Base-by-base conservation (phyloP, 495 filamentous ascomycete genomes). In the Penicillium canescens region DNA sequence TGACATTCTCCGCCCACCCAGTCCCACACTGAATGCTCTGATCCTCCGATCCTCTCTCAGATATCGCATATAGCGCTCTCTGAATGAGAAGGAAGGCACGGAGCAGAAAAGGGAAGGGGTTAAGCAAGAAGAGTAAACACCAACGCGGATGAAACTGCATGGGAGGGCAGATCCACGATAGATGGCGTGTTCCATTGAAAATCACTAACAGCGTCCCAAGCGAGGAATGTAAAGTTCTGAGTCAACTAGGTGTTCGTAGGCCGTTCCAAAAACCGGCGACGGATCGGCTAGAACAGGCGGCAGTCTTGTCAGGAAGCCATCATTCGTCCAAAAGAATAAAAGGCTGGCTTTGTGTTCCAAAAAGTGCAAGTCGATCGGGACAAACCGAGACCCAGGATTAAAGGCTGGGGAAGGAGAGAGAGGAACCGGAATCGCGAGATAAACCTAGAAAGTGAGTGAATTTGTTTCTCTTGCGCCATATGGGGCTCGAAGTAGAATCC, bases 41-140 rank as follows among this genome's bases (percentile, higher is more conserved):
- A 55, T 75, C 74, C 28, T 31, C 18, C 0, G 7, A 8, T 31
- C 28, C 72, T 77, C 74, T 74, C 73, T 66, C 71, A 77, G 57
- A 65, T 69, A 51, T 47, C 68, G 66, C 73, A 56, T 76, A 52
- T 72, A 77, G 71, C 67, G 70, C 46, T 56, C 52, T 52, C 62
- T 69, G 69, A 64, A 53, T 77, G 74, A 77, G 74, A 74, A 76
- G 60, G 56, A 49, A 62, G 59, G 62, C 62, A 54, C 42, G 47
- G 54, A 54, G 62, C 40, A 41, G 53, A 52, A 52, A 55, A 41
- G 38, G 39, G 46, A 48, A 35, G 50, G 20, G 24, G 43, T 3
- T 38, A 49, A 54, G 39, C 14, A 58, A 36, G 47, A 51, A 38
- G 9, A 52, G 50, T 35, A 46, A 36, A 54, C 42, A 37, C 36